A percentile compares a stretch with the other conserved stretches of the same genome.
phyloP scores from a whole-genome alignment of 495 filamentous ascomycete genomes.

The Penicillium chermesinum region DNA sequence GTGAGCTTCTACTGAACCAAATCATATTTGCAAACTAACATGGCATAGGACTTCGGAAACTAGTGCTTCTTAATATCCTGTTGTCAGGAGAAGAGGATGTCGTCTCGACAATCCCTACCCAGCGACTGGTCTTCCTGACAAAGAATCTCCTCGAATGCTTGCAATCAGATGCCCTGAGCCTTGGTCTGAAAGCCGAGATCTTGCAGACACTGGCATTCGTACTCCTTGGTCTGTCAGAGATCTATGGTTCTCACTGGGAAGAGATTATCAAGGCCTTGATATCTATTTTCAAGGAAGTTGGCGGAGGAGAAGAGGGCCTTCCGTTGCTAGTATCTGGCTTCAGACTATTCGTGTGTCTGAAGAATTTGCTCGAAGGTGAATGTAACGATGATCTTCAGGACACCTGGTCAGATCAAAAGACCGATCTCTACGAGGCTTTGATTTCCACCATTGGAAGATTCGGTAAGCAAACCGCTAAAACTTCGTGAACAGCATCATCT shows the following conservation, averaged over 20 bases:
- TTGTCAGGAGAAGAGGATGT: constrained; percentile 47
- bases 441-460: constrained; percentile 45
- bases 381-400: constrained; percentile 85
- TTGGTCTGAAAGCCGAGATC: constrained; percentile 44
- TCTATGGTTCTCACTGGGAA: constrained; percentile 86
- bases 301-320: constrained; percentile 43
- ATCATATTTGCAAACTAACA: constrained; percentile 13
- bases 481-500: background rate
- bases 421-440: constrained; percentile 48
- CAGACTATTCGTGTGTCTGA: constrained; percentile 60
- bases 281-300: constrained; percentile 47
- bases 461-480: constrained; percentile 25
- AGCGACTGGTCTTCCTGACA: constrained; percentile 75
- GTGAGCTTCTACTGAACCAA: constrained; percentile 23
- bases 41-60: constrained; percentile 42
- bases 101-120: constrained; percentile 60
- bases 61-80: constrained; percentile 56
- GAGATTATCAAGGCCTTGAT: constrained; percentile 55
- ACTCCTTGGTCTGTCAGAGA: constrained; percentile 63
- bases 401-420: constrained; percentile 51
- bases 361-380: constrained; percentile 49
- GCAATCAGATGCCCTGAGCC: constrained; percentile 42
- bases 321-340: constrained; percentile 65
- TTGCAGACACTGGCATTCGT: constrained; percentile 60
- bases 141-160: constrained; percentile 71